Evolutionary conservation across 1,284 basidiomycete genomes (phyloP).

Genomic region (Tylopilus orsonianus): DNA sequence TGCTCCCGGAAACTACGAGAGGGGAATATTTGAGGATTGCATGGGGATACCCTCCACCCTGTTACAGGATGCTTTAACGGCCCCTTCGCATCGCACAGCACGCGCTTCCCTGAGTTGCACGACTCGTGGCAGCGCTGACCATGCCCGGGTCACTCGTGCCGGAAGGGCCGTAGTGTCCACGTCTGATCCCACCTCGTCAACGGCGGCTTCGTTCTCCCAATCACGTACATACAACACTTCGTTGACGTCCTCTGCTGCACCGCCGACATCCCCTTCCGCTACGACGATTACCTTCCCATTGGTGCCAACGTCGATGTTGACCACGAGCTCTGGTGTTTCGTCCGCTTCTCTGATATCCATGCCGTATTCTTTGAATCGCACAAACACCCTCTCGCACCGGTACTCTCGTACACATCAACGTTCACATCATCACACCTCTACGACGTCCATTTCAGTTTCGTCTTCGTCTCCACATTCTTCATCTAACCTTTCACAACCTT

Average conservation of each 20-base stretch:
- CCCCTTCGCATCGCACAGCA: slow-evolving; percentile 58
- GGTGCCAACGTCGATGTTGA: not conserved
- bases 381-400: not conserved
- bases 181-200: slow-evolving; percentile 11
- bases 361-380: slow-evolving; percentile 1
- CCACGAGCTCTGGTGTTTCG: not conserved
- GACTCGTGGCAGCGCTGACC: slow-evolving; percentile 41
- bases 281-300: slow-evolving; percentile 13
- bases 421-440: slow-evolving; percentile 5
- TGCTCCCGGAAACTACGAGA: slow-evolving; percentile 63
- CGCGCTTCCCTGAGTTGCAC: slow-evolving; percentile 57
- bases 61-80: slow-evolving; percentile 59
- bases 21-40: slow-evolving; percentile 62
- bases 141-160: slow-evolving; percentile 37
- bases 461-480: not conserved
- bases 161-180: slow-evolving; percentile 23
- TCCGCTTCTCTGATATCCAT: not conserved
- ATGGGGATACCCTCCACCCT: slow-evolving; percentile 59
- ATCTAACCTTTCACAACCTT: not conserved
- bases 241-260: not conserved
- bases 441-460: not conserved
- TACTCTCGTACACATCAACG: not conserved
- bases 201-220: slow-evolving; percentile 1
- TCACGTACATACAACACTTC: not conserved
- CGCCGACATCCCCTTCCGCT: slow-evolving; percentile 4